phyloP scores from a whole-genome alignment of 306 rosid species.

The Malus domestica region ASM211411v1 NC_041798.1:6075501-6076000 shows the following conservation, averaged over 20 bases:
- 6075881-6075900: slow-evolving; percentile 77
- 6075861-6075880: slow-evolving; percentile 55
- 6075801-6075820: neutral
- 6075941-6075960: neutral
- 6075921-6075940: slow-evolving; percentile 41
- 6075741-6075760: slow-evolving; percentile 67
- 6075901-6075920: slow-evolving; percentile 92
- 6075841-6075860: slow-evolving; percentile 72
- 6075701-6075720: slow-evolving; percentile 54
- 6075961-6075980: neutral
- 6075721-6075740: slow-evolving; percentile 77
- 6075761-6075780: neutral
- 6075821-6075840: slow-evolving; percentile 9
- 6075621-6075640: neutral
- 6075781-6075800: neutral
- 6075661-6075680: slow-evolving; percentile 56
- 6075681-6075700: slow-evolving; percentile 49
- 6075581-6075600: slow-evolving; percentile 41
- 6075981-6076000: slow-evolving; percentile 1
- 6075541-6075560: slow-evolving; percentile 35
- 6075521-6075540: slow-evolving; percentile 48
- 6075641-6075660: slow-evolving; percentile 13
- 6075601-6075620: neutral
- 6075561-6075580: slow-evolving; percentile 55
- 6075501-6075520: slow-evolving; percentile 53